A percentile compares a stretch with the other conserved stretches of the same genome.
phyloP scores from a whole-genome alignment of 176 grass and related monocot species.

The Rhynchospora tenuis region DNA sequence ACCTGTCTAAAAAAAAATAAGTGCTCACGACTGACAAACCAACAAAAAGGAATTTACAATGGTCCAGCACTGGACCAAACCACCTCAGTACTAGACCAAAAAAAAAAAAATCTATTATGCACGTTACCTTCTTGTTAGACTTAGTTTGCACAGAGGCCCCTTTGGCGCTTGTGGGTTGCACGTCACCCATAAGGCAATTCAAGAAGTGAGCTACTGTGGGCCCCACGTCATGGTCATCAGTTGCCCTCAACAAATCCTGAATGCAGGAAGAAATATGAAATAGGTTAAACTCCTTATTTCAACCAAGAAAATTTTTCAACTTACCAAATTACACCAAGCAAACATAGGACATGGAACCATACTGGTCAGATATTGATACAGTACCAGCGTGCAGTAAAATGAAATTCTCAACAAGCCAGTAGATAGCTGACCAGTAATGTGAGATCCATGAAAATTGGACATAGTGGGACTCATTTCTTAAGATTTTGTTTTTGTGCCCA shows the following conservation, averaged over 20 bases:
- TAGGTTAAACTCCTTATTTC: background rate
- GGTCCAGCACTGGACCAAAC: background rate
- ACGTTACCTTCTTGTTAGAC: constrained; percentile 56
- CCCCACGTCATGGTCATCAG: constrained; percentile 76
- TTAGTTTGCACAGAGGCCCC: constrained; percentile 38
- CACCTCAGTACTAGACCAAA: background rate
- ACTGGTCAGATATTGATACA: background rate
- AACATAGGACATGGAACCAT: background rate
- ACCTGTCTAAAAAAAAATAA: background rate
- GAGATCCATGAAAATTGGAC: background rate
- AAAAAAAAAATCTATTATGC: background rate
- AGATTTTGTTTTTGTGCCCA: background rate
- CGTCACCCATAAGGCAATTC: constrained; percentile 79
- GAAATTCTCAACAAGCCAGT: background rate
- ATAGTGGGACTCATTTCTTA: background rate
- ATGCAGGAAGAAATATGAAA: constrained; percentile 4
- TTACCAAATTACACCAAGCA: constrained; percentile 6
- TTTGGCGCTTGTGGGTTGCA: constrained; percentile 44
- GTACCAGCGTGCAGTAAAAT: background rate
- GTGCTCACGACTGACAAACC: background rate
- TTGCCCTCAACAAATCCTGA: constrained; percentile 78
- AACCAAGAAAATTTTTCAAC: background rate
- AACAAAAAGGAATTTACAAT: constrained; percentile 3
- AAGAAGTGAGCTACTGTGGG: constrained; percentile 80
- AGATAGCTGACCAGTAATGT: background rate